phyloP scores from a whole-genome alignment of 768 basidiomycete genomes.

The Antrodiella citrinella region DNA sequence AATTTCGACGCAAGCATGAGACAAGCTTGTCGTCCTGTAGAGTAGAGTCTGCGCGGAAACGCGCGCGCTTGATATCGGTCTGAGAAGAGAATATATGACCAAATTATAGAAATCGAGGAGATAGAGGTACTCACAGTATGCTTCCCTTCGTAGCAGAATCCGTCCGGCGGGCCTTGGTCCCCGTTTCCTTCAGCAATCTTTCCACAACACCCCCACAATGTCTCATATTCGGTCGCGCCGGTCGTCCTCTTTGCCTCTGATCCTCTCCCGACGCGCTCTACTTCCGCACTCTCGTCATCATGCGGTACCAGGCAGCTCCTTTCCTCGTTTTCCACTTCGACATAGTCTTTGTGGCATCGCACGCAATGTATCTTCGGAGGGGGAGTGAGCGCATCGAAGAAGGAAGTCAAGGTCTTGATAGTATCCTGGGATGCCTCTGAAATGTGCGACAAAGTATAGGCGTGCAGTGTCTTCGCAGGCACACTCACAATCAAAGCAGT shows the following conservation, averaged over 20 bases:
- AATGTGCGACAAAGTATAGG: constrained; percentile 51
- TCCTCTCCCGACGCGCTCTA: constrained; percentile 44
- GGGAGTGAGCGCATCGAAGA: constrained; percentile 55
- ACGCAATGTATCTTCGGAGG: constrained; percentile 68
- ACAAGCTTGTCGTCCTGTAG: constrained; percentile 57
- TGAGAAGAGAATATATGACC: constrained; percentile 18
- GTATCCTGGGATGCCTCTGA: constrained; percentile 27
- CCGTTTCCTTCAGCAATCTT: constrained; percentile 67
- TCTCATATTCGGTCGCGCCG: constrained; percentile 35
- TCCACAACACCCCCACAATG: constrained; percentile 70
- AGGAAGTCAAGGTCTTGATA: constrained; percentile 41
- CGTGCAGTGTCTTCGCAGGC: constrained; percentile 59
- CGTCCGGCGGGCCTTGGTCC: constrained; percentile 76
- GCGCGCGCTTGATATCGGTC: constrained; percentile 68
- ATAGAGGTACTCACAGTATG: constrained; percentile 49
- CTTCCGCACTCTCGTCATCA: constrained; percentile 74
- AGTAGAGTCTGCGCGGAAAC: constrained; percentile 73
- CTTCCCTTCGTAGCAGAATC: constrained; percentile 81
- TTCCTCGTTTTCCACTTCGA: constrained; percentile 69
- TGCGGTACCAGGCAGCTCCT: constrained; percentile 62
- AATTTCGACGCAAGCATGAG: constrained; percentile 50
- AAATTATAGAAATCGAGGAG: neutral
- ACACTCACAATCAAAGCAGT: constrained; percentile 47
- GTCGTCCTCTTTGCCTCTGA: constrained; percentile 22
- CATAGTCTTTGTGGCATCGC: constrained; percentile 64